phyloP scores from a whole-genome alignment of 2,329 filamentous ascomycete genomes.

The Exserohilum turcica region DNA sequence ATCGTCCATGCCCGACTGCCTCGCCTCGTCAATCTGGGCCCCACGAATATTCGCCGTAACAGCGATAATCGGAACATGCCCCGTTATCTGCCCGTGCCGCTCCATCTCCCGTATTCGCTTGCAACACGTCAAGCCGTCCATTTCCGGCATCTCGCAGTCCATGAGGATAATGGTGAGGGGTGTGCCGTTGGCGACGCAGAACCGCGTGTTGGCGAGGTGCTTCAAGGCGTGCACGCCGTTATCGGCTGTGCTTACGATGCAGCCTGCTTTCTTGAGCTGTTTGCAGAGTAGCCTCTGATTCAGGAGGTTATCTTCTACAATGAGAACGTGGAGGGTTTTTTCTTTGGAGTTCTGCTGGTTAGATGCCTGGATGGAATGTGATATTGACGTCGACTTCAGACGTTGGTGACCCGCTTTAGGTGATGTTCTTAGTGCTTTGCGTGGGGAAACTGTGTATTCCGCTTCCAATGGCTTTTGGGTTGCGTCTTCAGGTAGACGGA shows the following conservation, averaged over 20 bases:
- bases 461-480: constrained; percentile 6
- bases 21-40: constrained; percentile 40
- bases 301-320: constrained; percentile 47
- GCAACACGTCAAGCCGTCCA: constrained; percentile 46
- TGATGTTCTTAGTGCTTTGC: neutral
- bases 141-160: constrained; percentile 49
- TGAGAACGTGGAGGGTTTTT: constrained; percentile 30
- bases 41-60: constrained; percentile 46
- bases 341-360: too few relatives aligned
- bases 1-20: constrained; percentile 43
- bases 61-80: constrained; percentile 44
- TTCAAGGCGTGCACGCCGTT: constrained; percentile 42
- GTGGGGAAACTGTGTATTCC: neutral
- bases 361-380: neutral
- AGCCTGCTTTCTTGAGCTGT: constrained; percentile 42
- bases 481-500: constrained; percentile 1
- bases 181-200: constrained; percentile 14
- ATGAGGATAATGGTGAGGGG: constrained; percentile 43
- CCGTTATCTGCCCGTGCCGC: constrained; percentile 18
- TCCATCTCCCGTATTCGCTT: constrained; percentile 42
- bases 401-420: neutral
- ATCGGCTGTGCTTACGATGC: constrained; percentile 35
- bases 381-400: neutral
- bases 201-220: constrained; percentile 27
- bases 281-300: constrained; percentile 45